Base-by-base conservation (phyloP, 2,329 filamentous ascomycete species). In the Cladosporium sp. region DNA sequence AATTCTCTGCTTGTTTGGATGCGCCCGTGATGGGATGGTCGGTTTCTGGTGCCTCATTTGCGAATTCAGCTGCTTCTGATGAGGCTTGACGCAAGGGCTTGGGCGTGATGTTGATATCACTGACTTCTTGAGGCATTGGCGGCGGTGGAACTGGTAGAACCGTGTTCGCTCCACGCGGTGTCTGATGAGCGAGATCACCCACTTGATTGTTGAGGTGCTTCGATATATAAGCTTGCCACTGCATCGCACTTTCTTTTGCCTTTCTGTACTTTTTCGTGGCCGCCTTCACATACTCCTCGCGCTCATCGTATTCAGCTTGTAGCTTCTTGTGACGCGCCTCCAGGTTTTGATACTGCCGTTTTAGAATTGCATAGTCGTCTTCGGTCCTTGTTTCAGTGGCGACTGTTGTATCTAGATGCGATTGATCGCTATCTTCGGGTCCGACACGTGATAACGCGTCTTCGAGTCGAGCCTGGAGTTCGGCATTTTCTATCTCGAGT, bases 231-330 rank as follows among this genome's bases (percentile, higher is more conserved):
- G 59, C 57, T 57, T 74, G 71, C 73, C 74, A 76, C 55, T 70
- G 63, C 51, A 72, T 75, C 8, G 78, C 76, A 38, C 68, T 78
- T 15, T 78, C 73, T 64, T 81, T 81, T 72, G 79, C 79, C 2
- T 78, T 73, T 54, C 65, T 65, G 41, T 68, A 73, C 52, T 75
- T 73, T 47, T 66, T 67, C 10, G 62, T 65, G 12, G 67, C 61
- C 36, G 38, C 41, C 15, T 72, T 74, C 62, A 78, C 77, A 63
- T 77, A 76, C 54, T 15, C 74, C 69, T 74, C 49, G 58, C 62
- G 71, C 28, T 49, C 54, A 15, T 65, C 60, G 47, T 72, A 57
- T 26, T 59, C 61, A 44, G 65, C 58, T 47, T 69, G 38, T 15
- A 81, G 67, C 18, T 77, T 72, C 28, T 74, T 71, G 63, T 77